Conservation (phyloP, 2,329 filamentous ascomycete genomes). For the Corinectria fuckeliana region DNA sequence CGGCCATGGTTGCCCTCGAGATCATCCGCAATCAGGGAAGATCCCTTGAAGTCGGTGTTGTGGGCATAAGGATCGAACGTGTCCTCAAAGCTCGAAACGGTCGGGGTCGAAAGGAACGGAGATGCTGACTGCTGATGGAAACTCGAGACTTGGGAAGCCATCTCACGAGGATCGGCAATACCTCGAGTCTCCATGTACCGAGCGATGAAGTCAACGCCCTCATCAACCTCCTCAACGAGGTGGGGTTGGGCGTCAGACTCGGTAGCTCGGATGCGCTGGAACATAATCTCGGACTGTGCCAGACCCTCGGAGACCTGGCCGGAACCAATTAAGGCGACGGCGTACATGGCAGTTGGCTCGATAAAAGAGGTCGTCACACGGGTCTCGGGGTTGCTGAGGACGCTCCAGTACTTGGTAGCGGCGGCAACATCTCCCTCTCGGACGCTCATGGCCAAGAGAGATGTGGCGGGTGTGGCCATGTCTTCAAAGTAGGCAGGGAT, state of each 20-base stretch:
- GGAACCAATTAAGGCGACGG: conserved; percentile 84
- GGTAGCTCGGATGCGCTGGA: conserved; percentile 76
- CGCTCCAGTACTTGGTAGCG: conserved; percentile 81
- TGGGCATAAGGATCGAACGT: conserved; percentile 89
- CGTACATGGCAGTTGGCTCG: conserved; percentile 90
- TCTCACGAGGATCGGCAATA: conserved; percentile 61
- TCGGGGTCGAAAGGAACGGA: conserved; percentile 60
- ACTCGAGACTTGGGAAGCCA: conserved; percentile 53
- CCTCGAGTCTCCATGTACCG: conserved; percentile 64
- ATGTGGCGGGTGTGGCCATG: conserved; percentile 69
- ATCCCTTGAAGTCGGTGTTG: conserved; percentile 92
- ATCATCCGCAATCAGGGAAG: conserved; percentile 86
- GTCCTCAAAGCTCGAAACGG: conserved; percentile 73
- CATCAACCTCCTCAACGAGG: conserved; percentile 81
- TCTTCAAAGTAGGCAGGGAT: conserved; percentile 59
- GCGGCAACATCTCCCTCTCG: conserved; percentile 79
- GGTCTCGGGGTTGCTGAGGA: conserved; percentile 69
- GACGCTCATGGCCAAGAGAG: conserved; percentile 85
- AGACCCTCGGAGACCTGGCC: conserved; percentile 85
- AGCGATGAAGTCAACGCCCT: conserved; percentile 75
- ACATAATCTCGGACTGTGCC: conserved; percentile 82
- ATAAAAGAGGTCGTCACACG: conserved; percentile 71
- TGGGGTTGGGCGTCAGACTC: conserved; percentile 59
- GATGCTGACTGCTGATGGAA: conserved; percentile 56
- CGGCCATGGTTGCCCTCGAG: conserved; percentile 81